Conservation (phyloP, 306 rosid genomes). For the Begonia fuchsioides region DNA sequence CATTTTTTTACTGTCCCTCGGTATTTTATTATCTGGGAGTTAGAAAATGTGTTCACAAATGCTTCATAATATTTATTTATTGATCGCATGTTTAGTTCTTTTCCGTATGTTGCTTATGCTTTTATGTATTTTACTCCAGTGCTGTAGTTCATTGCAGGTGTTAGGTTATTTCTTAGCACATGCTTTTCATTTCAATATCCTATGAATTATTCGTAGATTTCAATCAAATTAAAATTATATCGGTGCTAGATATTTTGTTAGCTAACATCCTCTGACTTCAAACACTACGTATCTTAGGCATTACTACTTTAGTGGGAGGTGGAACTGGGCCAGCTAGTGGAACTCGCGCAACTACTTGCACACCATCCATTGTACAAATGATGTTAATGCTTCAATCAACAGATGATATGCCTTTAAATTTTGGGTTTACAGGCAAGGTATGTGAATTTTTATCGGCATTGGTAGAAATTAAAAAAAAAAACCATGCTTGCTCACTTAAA, state of each 20-base stretch:
- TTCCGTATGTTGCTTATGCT: no score
- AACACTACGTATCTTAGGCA: slow-evolving; percentile 31
- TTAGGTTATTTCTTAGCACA: not conserved
- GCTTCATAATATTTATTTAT: no score
- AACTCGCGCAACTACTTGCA: slow-evolving; percentile 91
- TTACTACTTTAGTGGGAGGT: slow-evolving; percentile 86
- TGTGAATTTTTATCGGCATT: slow-evolving; percentile 6
- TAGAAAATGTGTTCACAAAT: no score
- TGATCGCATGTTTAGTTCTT: no score
- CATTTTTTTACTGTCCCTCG: no score
- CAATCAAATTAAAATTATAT: not conserved
- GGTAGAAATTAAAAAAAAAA: no score
- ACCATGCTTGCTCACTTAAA: no score
- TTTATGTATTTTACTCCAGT: no score
- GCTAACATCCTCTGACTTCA: slow-evolving; percentile 3
- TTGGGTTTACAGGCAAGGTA: slow-evolving; percentile 89
- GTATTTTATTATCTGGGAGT: no score
- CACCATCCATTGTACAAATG: slow-evolving; percentile 71
- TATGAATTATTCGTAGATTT: not conserved
- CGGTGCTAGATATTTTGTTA: no score
- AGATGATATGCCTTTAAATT: slow-evolving; percentile 71
- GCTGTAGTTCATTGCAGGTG: no score
- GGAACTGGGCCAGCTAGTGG: slow-evolving; percentile 96
- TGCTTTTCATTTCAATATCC: slow-evolving; percentile 7
- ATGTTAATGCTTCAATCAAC: slow-evolving; percentile 82